Base-by-base conservation (phyloP, 2,329 filamentous ascomycete species). In the Harringtonia aguacate region DNA sequence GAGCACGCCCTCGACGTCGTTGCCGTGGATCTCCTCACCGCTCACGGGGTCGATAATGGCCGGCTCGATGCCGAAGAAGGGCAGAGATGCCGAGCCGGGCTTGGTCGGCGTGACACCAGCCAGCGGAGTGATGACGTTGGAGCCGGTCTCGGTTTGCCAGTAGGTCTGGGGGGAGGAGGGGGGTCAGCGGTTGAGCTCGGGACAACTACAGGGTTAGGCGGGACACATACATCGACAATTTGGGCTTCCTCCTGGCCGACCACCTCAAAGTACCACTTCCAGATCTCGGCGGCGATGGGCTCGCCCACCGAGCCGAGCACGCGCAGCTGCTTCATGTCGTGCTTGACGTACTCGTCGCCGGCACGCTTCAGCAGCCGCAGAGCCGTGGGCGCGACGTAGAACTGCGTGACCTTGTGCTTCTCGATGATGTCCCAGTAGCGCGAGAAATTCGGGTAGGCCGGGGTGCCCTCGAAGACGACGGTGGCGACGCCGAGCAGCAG, bases 81-180 rank as follows among this genome's bases (percentile, higher is more conserved):
- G 92, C 31, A 97, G 75, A 12, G 92, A 95, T 9, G 92, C 92
- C 60, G 86, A 94, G 44, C 92, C 92, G 18, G 92, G 92, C 71
- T 98, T 98, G 21, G 92, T 97, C 21, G 92, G 88, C 1, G 90
- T 97, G 30, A 97, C 77, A 59, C 92, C 92, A 40, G 84, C 89
- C 47, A 98, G 73, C 17, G 92, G 92, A 6, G 88, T 86, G 61
- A 98, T 97, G 57, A 95, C 88, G 65, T 98, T 81, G 50, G 86
- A 97, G 45, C 92, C 92, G 2, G 92, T 98, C 72, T 98, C 92
- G 43, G 92, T 98, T 77, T 98, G 92, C 92, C 92, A 98, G 76
- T 98, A 98, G 43, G 92, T 98, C 87, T 95, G 20, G 38, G 20
- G 21, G 22, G 12, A 33, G 36, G 33, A 42, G 40, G 44, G 56